Evolutionary conservation across 345 rosid genomes (phyloP), one percentile per base, ranked within the genome.

Genomic region (Linum trigynum): DNA sequence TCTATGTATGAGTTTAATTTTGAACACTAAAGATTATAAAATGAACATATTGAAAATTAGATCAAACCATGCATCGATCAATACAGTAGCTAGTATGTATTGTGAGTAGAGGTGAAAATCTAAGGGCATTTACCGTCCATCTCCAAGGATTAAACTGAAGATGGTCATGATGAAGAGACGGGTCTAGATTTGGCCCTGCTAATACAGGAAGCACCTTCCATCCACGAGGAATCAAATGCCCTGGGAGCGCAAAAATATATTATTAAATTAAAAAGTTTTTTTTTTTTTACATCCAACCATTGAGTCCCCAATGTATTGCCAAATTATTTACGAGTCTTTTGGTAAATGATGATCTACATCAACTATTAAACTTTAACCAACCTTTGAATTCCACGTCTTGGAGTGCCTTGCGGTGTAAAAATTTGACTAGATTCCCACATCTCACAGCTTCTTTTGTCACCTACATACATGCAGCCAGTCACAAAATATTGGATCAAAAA

Each of bases 191-290:
- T 32, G 76, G 78, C 10, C 80, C 91, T 3, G 82, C 68, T 58
- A 87, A 75, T 0, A 89, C 57, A 0, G 98, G 96, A 69, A 92
- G 79, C 70, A 92, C 87, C 70, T 81, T 82, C 92, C 96, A 92
- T 59, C 96, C 98, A 0, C 82, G 65, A 7, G 98, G 96, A 66
- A 92, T 87, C 42, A 75, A 55, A 61, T 77, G 76, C 7, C 69
- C 98, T 91, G 81, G 51, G 71, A 16, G 36, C 23, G 39, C 10
- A 5, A 73, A 45, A 40, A 51, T n/a, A 55, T 63, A 23, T 7
- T 15, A 12, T 16, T 2, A 38, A 5, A 32, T 41, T 63, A 5
- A 11, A 16, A 42, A 9, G 43, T 35, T 45, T 40, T 51, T 23
- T 23, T 23, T 3, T 57, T 6, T 32, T 12, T 1, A 16, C 32